Evolutionary conservation across 2,329 filamentous ascomycete species (phyloP).

Genomic region (Epichloe typhina): DNA sequence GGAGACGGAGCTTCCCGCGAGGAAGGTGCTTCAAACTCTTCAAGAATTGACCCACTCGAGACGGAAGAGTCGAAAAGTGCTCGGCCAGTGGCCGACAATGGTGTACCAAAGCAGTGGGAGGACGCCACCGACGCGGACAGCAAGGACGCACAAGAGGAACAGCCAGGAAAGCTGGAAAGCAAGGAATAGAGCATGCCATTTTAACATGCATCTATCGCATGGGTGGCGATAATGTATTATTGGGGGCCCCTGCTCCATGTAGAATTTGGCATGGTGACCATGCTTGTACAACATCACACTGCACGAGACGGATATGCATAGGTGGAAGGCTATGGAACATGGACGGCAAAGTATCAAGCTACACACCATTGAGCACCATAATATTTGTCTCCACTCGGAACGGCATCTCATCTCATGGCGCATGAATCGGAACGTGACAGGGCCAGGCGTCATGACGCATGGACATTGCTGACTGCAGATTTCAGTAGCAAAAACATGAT

Average conservation of each 20-base stretch:
- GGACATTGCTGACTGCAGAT: too few species aligned
- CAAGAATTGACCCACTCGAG: conserved; percentile 6
- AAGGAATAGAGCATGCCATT: neutral
- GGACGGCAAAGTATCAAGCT: conserved; percentile 1
- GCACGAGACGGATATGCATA: conserved; percentile 2
- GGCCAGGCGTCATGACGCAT: too few species aligned
- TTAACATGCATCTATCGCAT: neutral
- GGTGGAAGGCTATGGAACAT: neutral
- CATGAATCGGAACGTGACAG: too few species aligned
- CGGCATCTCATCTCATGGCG: too few species aligned
- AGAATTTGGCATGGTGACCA: conserved; percentile 2
- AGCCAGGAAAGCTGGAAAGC: conserved; percentile 9
- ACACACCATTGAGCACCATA: conserved; percentile 1
- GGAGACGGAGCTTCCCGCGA: conserved; percentile 4
- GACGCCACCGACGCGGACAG: conserved; percentile 19
- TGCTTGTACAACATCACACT: conserved; percentile 7
- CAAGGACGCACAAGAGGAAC: conserved; percentile 9
- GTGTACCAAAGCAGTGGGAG: conserved; percentile 11
- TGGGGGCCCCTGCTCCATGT: conserved; percentile 2
- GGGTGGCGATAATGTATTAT: neutral
- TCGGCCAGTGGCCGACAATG: conserved; percentile 4
- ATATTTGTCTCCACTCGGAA: neutral
- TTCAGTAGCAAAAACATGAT: too few species aligned
- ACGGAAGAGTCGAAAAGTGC: conserved; percentile 5
- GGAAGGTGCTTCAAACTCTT: neutral